Percentiles rank a stretch among this genome's conserved stretches.
Conservation (phyloP, 148 eudicot species). For the Silene uniflora region DNA sequence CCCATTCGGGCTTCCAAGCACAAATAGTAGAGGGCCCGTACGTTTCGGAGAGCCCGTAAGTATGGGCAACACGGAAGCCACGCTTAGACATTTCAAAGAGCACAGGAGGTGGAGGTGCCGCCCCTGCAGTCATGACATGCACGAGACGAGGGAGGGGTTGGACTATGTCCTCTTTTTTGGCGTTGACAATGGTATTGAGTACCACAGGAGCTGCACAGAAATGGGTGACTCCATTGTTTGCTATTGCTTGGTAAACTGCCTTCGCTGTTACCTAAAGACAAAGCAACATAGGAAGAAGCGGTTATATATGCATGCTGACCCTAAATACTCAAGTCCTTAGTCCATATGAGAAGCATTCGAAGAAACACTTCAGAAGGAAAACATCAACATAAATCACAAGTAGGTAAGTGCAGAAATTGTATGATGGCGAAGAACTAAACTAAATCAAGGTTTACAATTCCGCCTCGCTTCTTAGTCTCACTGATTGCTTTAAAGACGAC, state of each 20-base stretch:
- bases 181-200: slow-evolving; percentile 76
- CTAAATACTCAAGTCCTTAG: not conserved
- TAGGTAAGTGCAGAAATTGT: not conserved
- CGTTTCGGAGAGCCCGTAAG: slow-evolving; percentile 89
- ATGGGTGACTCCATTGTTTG: slow-evolving; percentile 69
- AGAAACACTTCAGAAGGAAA: not conserved
- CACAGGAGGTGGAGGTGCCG: slow-evolving; percentile 84
- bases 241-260: slow-evolving; percentile 74
- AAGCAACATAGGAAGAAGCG: not conserved
- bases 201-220: slow-evolving; percentile 98
- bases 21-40: slow-evolving; percentile 84
- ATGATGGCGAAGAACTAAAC: not conserved
- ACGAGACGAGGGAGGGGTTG: slow-evolving; percentile 71
- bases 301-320: not conserved
- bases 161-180: slow-evolving; percentile 55
- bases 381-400: not conserved
- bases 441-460: not conserved
- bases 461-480: not conserved
- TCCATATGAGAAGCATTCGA: not conserved
- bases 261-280: slow-evolving; percentile 68
- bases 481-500: not conserved
- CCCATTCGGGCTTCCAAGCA: slow-evolving; percentile 99
- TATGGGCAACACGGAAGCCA: slow-evolving; percentile 87
- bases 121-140: slow-evolving; percentile 90
- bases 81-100: slow-evolving; percentile 62